These are phyloP conservation scores for Parascedosporium putredinis DNA, from an alignment of 2,329 filamentous ascomycete species.

Conservation along the genomic window DNA sequence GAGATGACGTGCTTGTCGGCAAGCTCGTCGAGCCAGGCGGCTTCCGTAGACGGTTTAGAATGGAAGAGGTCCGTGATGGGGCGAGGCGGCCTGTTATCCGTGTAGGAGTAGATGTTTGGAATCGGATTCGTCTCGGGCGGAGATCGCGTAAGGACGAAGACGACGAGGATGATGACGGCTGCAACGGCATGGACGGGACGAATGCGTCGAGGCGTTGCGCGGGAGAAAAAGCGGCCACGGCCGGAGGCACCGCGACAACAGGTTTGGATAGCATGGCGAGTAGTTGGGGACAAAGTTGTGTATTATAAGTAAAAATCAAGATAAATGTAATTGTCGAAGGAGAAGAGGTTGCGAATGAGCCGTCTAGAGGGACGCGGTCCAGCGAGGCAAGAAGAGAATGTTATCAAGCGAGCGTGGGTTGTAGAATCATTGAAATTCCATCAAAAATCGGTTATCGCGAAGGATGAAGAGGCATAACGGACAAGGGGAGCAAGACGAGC, in stretches of 20 bases:
- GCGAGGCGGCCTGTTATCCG: constrained; percentile 12
- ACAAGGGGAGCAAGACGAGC: not conserved
- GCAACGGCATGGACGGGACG: constrained; percentile 11
- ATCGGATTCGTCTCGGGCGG: constrained; percentile 2
- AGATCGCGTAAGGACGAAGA: constrained; percentile 12
- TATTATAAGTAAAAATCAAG: not conserved
- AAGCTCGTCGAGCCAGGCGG: constrained; percentile 24
- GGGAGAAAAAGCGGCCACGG: constrained; percentile 2
- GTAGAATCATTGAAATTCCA: not conserved
- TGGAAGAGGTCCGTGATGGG: constrained; percentile 23
- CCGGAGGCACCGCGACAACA: not conserved
- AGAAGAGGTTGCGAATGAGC: too few relatives aligned
- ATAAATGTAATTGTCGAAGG: not conserved
- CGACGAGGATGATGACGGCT: constrained; percentile 10
- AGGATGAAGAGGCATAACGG: not conserved
- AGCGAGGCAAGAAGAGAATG: not conserved
- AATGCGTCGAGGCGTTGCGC: constrained; percentile 10
- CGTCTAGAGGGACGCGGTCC: too few relatives aligned
- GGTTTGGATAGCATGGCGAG: constrained; percentile 2
- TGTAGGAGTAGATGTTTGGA: constrained; percentile 9
- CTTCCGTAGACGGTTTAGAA: constrained; percentile 20
- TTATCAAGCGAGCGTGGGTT: not conserved
- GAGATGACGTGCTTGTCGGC: constrained; percentile 19
- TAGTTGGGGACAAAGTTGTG: not conserved
- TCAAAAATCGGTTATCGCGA: not conserved